A percentile compares a stretch with the other conserved stretches of the same genome.
Conservation (phyloP, 345 rosid species). For the Excoecaria cochinchinensis region DNA sequence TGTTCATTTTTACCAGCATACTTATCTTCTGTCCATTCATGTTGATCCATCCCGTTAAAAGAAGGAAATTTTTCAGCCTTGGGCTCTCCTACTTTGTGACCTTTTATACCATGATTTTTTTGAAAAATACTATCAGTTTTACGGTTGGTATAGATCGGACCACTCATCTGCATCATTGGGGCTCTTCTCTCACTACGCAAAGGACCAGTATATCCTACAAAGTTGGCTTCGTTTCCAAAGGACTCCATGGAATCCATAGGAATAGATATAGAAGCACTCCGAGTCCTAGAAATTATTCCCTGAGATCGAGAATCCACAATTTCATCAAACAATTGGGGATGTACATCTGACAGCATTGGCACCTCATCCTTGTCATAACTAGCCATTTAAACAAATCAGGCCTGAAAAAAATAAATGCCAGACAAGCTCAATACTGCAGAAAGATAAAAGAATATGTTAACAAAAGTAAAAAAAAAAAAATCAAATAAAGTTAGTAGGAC, state of each 20-base stretch:
- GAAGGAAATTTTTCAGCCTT: constrained; percentile 38
- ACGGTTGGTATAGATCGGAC: constrained; percentile 50
- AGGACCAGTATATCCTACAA: constrained; percentile 80
- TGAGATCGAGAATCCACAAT: constrained; percentile 36
- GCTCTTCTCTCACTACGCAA: constrained; percentile 59
- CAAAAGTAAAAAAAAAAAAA: background rate
- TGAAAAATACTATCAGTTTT: constrained; percentile 32
- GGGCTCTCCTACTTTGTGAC: constrained; percentile 27
- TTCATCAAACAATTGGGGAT: constrained; percentile 30
- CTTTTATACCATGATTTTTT: constrained; percentile 28
- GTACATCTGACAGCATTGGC: constrained; percentile 56
- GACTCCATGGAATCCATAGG: constrained; percentile 47
- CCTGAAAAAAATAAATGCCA: constrained; percentile 20
- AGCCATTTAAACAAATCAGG: constrained; percentile 38
- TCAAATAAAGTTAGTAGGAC: background rate
- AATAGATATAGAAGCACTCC: constrained; percentile 64
- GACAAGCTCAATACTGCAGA: constrained; percentile 1
- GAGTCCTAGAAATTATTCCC: constrained; percentile 39
- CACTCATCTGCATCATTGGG: constrained; percentile 62
- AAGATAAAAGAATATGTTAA: background rate
- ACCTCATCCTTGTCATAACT: constrained; percentile 55
- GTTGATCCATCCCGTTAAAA: constrained; percentile 37
- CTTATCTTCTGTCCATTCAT: constrained; percentile 35
- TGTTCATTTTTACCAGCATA: constrained; percentile 58
- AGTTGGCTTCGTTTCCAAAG: constrained; percentile 37